These are phyloP conservation scores for Solanum boliviense DNA, from an alignment of 257 asterid genomes.

Conservation along the genomic window DNA sequence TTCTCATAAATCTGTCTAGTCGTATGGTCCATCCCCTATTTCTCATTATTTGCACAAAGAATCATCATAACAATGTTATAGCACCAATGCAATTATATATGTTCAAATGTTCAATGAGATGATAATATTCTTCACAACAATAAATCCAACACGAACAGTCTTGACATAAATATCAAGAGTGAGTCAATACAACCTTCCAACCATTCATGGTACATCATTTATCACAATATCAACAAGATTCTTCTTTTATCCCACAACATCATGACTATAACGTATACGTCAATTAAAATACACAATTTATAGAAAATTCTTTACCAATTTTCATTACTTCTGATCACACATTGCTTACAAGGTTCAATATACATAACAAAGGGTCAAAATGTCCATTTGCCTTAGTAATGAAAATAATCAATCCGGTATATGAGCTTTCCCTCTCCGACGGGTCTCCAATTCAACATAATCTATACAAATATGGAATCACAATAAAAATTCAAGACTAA, in stretches of 20 bases:
- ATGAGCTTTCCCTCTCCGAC: background rate
- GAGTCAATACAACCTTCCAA: background rate
- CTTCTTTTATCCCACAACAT: background rate
- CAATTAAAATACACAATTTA: background rate
- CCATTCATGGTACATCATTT: background rate
- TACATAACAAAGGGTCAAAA: background rate
- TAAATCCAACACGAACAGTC: background rate
- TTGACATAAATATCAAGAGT: background rate
- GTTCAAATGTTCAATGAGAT: background rate
- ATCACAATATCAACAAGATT: background rate
- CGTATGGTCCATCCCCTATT: background rate
- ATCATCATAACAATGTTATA: background rate
- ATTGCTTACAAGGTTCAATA: background rate
- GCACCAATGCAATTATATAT: background rate
- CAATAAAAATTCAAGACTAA: background rate
- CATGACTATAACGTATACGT: background rate
- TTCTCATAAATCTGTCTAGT: background rate
- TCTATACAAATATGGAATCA: background rate
- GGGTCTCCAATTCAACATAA: background rate
- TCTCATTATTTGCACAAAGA: background rate
- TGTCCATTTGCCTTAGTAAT: background rate
- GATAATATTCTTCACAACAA: background rate
- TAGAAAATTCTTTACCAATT: background rate
- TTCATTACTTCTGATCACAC: background rate
- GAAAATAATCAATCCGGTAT: no score